These are phyloP conservation scores for Neoboletus subvelutipes DNA, from an alignment of 768 basidiomycete genomes.

Conservation along the genomic window DNA sequence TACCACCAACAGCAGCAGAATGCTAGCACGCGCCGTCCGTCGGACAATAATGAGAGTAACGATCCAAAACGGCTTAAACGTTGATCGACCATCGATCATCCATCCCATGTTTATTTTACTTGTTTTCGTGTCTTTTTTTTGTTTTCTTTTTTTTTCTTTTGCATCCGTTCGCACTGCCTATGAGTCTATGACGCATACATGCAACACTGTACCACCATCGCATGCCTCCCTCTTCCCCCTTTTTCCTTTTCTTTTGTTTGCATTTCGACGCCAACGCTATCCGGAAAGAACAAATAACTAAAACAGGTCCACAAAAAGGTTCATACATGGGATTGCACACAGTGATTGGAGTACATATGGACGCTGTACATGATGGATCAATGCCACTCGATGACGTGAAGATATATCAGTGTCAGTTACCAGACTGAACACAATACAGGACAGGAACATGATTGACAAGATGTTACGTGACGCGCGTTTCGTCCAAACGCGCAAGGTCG, in stretches of 20 bases:
- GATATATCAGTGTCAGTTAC: not conserved
- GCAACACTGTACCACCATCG: not conserved
- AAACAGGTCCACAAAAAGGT: not conserved
- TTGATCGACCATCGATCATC: conserved; percentile 19
- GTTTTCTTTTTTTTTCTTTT: too few species aligned
- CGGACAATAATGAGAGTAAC: conserved; percentile 25
- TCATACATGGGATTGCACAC: not conserved
- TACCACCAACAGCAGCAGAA: conserved; percentile 20
- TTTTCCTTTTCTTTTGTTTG: too few species aligned
- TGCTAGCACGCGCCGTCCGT: conserved; percentile 16
- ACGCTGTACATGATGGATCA: not conserved
- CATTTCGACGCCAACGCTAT: not conserved
- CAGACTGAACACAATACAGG: not conserved
- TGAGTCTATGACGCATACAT: not conserved
- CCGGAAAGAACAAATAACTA: not conserved
- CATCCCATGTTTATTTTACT: not conserved
- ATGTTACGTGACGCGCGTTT: conserved; percentile 14
- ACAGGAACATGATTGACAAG: not conserved
- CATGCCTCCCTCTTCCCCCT: not conserved
- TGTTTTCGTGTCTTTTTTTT: not conserved
- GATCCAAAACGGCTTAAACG: conserved; percentile 44
- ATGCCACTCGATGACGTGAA: not conserved
- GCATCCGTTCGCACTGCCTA: not conserved
- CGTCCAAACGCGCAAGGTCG: conserved; percentile 49
- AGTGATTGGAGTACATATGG: not conserved